Evolutionary conservation across 2,329 filamentous ascomycete species (phyloP).

Genomic region (Colletotrichum melonis): DNA sequence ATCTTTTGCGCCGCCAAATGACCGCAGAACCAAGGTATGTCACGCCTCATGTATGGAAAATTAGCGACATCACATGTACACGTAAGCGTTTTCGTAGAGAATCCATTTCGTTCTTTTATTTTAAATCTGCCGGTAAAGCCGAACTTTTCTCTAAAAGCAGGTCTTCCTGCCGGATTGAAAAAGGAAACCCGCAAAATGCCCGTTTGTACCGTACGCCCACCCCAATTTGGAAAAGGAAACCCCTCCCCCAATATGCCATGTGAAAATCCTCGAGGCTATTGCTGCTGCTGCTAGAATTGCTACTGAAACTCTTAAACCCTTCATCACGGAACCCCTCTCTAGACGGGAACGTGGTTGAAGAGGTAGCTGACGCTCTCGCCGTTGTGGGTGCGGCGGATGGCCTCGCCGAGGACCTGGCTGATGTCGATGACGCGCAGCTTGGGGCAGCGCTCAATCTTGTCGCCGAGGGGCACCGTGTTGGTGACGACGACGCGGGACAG

Average conservation of each 20-base stretch:
- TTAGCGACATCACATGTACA: neutral
- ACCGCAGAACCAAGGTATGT: neutral
- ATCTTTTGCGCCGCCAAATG: neutral
- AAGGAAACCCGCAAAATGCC: neutral
- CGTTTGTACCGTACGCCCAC: neutral
- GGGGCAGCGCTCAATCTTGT: conserved; percentile 82
- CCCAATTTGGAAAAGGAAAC: no score
- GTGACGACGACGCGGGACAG: conserved; percentile 87
- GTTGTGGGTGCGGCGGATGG: conserved; percentile 70
- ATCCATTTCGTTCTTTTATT: neutral
- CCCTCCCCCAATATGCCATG: neutral
- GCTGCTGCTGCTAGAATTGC: no score
- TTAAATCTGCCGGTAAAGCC: neutral
- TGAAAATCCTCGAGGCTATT: neutral
- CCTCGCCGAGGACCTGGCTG: conserved; percentile 80
- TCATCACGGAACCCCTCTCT: neutral
- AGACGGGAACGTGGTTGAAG: conserved; percentile 61
- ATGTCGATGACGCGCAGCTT: conserved; percentile 93
- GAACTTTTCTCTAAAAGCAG: neutral
- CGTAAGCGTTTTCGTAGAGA: neutral
- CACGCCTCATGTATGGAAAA: neutral
- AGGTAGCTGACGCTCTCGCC: conserved; percentile 68
- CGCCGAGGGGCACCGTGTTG: conserved; percentile 72
- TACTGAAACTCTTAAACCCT: neutral
- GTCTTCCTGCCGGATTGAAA: neutral